Base-by-base conservation (phyloP, 1,284 basidiomycete species). In the Cryptococcus maquisensis region DNA sequence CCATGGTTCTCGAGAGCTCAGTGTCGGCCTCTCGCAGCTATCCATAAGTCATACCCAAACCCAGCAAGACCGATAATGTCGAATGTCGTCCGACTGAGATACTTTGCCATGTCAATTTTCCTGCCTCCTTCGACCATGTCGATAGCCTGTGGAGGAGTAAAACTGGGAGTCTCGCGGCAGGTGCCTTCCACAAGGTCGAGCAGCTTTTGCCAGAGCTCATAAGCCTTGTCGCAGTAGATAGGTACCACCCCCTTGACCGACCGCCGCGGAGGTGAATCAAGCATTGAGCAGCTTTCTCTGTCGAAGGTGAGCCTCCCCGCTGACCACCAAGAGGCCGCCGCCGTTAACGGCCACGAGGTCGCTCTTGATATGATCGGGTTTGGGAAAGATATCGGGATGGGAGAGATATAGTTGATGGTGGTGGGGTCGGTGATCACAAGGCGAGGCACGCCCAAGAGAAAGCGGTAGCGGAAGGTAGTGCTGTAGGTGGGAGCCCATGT, bases 11-110 rank as follows among this genome's bases (percentile, higher is more conserved):
- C 9, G 68, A 65, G 9, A 74, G 57, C 51, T 69, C 68, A 56
- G 69, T 70, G n/a, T 59, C 54, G 37, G 49, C 60, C 32, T 59
- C 56, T 24, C 52, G 54, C 5, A 67, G 53, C 1, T 60, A 67
- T 49, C 82, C 74, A 72, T n/a, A 87, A 85, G 20, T 77, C 62
- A 72, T 86, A 86, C 47, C 81, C 82, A 64, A 86, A 87, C 7
- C 84, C 85, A n/a, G 87, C 84, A 43, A 84, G 77, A 4, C 86
- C 86, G 52, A 90, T 87, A 42, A 86, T 80, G 62, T 88, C 87
- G 15, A 88, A 77, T 1, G 85, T 86, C 8, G 84, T 81, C 35
- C 82, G 80, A 1, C 79, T 81, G 9, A 88, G 79, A 81, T 82
- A 85, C 20, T 76, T 65, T 50, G 86, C 74, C n/a, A 82, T 81